These are phyloP conservation scores for Magnaporthiopsis rhizophila DNA, from an alignment of 2,329 filamentous ascomycete species.

Conservation along the genomic window DNA sequence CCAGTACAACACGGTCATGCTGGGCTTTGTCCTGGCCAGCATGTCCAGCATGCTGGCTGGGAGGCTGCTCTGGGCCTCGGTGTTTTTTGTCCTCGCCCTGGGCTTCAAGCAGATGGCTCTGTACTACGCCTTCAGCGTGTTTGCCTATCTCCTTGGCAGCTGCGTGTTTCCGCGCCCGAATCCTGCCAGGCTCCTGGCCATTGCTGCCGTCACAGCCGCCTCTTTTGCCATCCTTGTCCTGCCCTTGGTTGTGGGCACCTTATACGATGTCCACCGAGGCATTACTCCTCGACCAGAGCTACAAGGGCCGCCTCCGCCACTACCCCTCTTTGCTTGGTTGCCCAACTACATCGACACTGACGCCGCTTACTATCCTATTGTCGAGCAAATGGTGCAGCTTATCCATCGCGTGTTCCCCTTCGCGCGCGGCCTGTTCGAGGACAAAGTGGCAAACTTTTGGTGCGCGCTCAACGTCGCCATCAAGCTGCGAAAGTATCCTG, in stretches of 20 bases:
- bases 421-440: constrained; percentile 90
- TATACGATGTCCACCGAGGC: constrained; percentile 61
- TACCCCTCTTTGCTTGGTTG: constrained; percentile 55
- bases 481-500: constrained; percentile 72
- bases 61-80: constrained; percentile 76
- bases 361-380: constrained; percentile 63
- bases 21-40: constrained; percentile 78
- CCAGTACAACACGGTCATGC: constrained; percentile 98
- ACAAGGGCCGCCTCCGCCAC: constrained; percentile 48
- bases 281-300: constrained; percentile 49
- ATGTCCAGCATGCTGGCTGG: constrained; percentile 85
- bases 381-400: constrained; percentile 75
- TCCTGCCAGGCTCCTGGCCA: constrained; percentile 59
- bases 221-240: constrained; percentile 70
- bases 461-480: constrained; percentile 83
- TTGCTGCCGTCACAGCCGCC: constrained; percentile 62
- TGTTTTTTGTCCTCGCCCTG: constrained; percentile 90
- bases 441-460: constrained; percentile 99
- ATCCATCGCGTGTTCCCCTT: constrained; percentile 95
- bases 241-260: constrained; percentile 64
- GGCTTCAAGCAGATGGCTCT: constrained; percentile 99
- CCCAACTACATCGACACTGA: constrained; percentile 51
- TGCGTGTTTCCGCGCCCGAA: constrained; percentile 72
- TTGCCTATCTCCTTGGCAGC: constrained; percentile 81
- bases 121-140: constrained; percentile 90